Evolutionary conservation across 495 filamentous ascomycete genomes (phyloP), one percentile per base, ranked within the genome.

Genomic region (Xylaria nigripes): DNA sequence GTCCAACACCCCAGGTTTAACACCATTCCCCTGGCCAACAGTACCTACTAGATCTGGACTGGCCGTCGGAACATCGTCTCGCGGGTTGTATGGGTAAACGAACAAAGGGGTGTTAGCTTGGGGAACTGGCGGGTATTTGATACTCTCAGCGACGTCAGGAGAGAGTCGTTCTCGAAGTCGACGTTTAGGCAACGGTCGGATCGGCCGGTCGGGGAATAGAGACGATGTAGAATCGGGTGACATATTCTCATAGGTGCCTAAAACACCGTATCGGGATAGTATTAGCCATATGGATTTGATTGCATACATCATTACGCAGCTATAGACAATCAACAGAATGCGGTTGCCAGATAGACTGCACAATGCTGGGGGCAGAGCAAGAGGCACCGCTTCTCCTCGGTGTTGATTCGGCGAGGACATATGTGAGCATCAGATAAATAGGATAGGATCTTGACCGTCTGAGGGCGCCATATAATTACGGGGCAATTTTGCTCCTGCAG

Each of bases 101-200:
- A 96, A 95, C 21, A 89, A 65, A 13, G 90, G 82, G 29, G 81
- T 76, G 3, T 81, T 76, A 13, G 77, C 79, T 38, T 81, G 77
- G 4, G 86, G 86, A 3, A 81, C 75, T 0, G 87, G 82, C 1
- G 91, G 88, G 62, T 87, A 96, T 49, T 83, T 75, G 59, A 96
- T 92, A 15, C 83, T 83, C 34, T 86, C 84, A 48, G 87, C 90
- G 54, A 88, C 82, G 60, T 93, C 89, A 55, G 84, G 82, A 15
- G 90, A 86, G 22, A 99, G 76, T 36, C 89, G 84, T 57, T 90
- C 89, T 45, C 90, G 86, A 18, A 97, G 76, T 51, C 85, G 83
- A 55, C 89, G 83, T 71, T 86, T 93, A 29, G 94, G 94, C 50
- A 99, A 77, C 45, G 94, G 94, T 38, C 90, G 87, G 64, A 99